Evolutionary conservation across 768 basidiomycete genomes (phyloP), one percentile per base, ranked within the genome.

Genomic region (Suillus subluteus): DNA sequence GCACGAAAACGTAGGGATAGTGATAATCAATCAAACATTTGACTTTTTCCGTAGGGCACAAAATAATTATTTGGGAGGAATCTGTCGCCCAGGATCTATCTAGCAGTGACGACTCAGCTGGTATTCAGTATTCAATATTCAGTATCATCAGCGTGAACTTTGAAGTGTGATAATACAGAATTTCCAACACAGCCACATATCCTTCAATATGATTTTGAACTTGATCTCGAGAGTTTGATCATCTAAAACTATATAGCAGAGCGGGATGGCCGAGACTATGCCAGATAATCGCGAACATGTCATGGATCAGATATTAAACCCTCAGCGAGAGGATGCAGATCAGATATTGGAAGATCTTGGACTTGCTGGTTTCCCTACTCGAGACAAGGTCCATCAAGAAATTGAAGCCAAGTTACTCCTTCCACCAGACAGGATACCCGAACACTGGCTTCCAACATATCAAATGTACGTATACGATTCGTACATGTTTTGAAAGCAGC

Each of bases 401-500:
- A 88, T 98, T 64, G 94, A 97, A 74, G 82, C 88, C 67, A 87
- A 87, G 67, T 80, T 97, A 30, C 81, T 97, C 40, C 79, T 89
- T 26, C 95, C 95, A 4, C 87, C 86, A 58, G 82, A 83, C 54
- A 82, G 76, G 41, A 78, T 97, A 23, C 91, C 90, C 3, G 79
- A 82, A 9, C 88, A 92, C 67, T 92, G 91, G 87, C 81, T 97
- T 59, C 83, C 89, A 63, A 84, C 83, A 41, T 96, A 96, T 79
- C 96, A 97, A 84, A 82, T 91, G 96, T 97, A 79, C 69, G 88
- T 71, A 62, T 63, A 15, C 3, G 13, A 48, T 52, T 66, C 59
- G n/a, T 50, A 4, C 13, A 52, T 52, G 64, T 61, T 63, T 68
- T 62, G 4, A 43, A 68, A 55, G 43, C 15, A 65, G 54, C 43